These are phyloP conservation scores for Leucoagaricus sp. DNA, from an alignment of 1,284 basidiomycete genomes.

Conservation along the genomic window DNA sequence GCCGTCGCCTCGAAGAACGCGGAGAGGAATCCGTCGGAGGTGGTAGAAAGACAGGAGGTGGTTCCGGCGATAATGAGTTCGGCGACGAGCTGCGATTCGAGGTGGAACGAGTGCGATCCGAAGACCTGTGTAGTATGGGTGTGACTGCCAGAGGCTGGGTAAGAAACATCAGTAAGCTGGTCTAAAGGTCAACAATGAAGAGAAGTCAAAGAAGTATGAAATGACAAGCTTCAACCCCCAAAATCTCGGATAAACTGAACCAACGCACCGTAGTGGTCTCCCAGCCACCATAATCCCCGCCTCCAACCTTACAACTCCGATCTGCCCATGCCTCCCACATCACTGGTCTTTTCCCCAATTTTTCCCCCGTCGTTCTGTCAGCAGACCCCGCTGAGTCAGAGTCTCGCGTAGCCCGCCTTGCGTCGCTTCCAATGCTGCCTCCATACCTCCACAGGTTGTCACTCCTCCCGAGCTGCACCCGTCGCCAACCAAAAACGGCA, in stretches of 20 bases:
- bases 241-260: neutral
- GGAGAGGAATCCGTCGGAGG: neutral
- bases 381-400: neutral
- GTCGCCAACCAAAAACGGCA: conserved; percentile 44
- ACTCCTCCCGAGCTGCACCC: conserved; percentile 29
- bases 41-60: neutral
- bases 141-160: conserved; percentile 8
- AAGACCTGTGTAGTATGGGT: neutral
- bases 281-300: conserved; percentile 24
- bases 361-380: neutral
- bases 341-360: conserved; percentile 14
- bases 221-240: neutral
- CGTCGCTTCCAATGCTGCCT: neutral
- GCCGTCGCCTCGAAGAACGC: neutral
- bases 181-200: neutral
- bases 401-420: neutral
- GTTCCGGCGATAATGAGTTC: neutral
- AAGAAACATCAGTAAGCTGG: neutral
- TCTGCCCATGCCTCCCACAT: conserved; percentile 6
- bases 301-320: neutral
- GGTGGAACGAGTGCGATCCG: neutral
- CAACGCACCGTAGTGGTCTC: conserved; percentile 29
- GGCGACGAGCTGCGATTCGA: neutral
- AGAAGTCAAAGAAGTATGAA: neutral
- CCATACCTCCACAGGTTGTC: neutral